Percentiles rank a stretch among this genome's conserved stretches.
Conservation (phyloP, 2,329 filamentous ascomycete species). For the Aspergillus sp. region DNA sequence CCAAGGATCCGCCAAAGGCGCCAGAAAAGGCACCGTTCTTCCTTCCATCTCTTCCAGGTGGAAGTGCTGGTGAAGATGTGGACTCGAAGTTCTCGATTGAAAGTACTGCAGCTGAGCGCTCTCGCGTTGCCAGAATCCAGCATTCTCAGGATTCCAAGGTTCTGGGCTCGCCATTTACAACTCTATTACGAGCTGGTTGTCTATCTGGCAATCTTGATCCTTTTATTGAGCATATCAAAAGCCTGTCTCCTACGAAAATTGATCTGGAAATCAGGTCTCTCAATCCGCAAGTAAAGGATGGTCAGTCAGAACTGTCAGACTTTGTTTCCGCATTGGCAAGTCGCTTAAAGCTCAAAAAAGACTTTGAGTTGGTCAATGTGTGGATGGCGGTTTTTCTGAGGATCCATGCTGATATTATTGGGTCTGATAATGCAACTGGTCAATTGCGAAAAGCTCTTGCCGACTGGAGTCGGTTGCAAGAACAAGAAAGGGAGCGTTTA, state of each 20-base stretch:
- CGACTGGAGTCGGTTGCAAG: constrained; percentile 67
- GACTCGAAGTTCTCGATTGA: constrained; percentile 24
- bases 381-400: constrained; percentile 96
- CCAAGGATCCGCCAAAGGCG: constrained; percentile 80
- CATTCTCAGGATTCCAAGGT: constrained; percentile 33
- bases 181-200: constrained; percentile 41
- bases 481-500: constrained; percentile 63
- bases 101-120: constrained; percentile 45
- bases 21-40: constrained; percentile 97
- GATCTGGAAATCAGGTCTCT: constrained; percentile 88
- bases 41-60: constrained; percentile 49
- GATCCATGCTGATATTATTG: constrained; percentile 61
- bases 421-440: constrained; percentile 43
- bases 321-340: constrained; percentile 78
- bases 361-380: constrained; percentile 90
- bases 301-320: constrained; percentile 62
- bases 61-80: constrained; percentile 18
- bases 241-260: constrained; percentile 73
- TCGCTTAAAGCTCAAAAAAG: constrained; percentile 60
- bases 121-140: constrained; percentile 64
- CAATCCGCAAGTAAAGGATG: constrained; percentile 36
- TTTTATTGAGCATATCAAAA: constrained; percentile 73
- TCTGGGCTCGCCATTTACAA: constrained; percentile 38
- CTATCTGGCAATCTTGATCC: constrained; percentile 54
- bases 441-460: constrained; percentile 53